Conservation (phyloP, 768 basidiomycete genomes). For the Piloderma croceum region DNA sequence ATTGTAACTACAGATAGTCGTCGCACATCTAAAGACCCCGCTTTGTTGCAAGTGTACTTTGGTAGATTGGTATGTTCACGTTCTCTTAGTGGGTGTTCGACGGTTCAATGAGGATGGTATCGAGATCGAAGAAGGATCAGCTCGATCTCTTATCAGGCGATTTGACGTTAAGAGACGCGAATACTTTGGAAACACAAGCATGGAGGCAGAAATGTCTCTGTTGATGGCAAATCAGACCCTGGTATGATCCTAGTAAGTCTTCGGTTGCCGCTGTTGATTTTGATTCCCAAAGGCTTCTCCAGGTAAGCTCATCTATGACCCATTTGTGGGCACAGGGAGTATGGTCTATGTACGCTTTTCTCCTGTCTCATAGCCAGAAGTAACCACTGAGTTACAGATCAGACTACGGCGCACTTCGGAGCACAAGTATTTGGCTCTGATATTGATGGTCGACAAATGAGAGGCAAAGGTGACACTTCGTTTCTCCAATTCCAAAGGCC, state of each 20-base stretch:
- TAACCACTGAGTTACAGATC: slow-evolving; percentile 4
- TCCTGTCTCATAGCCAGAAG: slow-evolving; percentile 1
- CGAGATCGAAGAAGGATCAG: slow-evolving; percentile 57
- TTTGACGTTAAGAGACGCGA: slow-evolving; percentile 87
- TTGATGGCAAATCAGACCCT: slow-evolving; percentile 96
- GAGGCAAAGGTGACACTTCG: slow-evolving; percentile 68
- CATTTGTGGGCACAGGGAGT: slow-evolving; percentile 91
- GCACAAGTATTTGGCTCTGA: slow-evolving; percentile 86
- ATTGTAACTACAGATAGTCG: slow-evolving; percentile 44
- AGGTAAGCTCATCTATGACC: slow-evolving; percentile 92
- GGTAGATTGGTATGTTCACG: slow-evolving; percentile 72
- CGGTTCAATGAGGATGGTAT: slow-evolving; percentile 1
- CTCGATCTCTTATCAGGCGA: slow-evolving; percentile 57
- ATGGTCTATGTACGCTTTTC: slow-evolving; percentile 67
- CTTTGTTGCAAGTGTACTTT: slow-evolving; percentile 69
- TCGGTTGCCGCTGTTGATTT: background rate
- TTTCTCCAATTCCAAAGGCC: background rate
- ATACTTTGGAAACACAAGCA: slow-evolving; percentile 94
- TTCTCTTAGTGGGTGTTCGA: background rate
- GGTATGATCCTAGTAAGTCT: slow-evolving; percentile 34
- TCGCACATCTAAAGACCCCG: slow-evolving; percentile 44
- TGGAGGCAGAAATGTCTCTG: slow-evolving; percentile 94
- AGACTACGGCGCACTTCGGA: slow-evolving; percentile 88
- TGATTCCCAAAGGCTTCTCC: slow-evolving; percentile 56
- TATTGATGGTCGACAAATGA: slow-evolving; percentile 96